phyloP scores from a whole-genome alignment of 2,329 filamentous ascomycete species.

The Xylariaceae sp. region DNA sequence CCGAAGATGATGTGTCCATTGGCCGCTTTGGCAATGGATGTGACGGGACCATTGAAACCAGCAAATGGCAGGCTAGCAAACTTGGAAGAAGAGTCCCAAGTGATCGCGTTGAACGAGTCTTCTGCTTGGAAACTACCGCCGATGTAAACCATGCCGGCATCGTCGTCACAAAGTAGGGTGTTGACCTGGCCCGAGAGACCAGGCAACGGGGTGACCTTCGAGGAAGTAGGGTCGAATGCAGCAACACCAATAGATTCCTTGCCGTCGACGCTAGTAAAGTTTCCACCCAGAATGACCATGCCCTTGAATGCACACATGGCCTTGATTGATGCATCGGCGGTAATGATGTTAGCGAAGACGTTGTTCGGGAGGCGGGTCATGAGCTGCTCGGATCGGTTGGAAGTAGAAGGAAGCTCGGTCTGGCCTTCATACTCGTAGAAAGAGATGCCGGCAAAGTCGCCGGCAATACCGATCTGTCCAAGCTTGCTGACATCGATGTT shows the following conservation, averaged over 20 bases:
- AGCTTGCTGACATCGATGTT: conserved; percentile 74
- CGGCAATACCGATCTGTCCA: conserved; percentile 77
- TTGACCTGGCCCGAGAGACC: conserved; percentile 80
- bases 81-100: conserved; percentile 63
- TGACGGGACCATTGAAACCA: conserved; percentile 90
- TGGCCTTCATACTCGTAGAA: conserved; percentile 83
- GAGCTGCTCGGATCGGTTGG: conserved; percentile 76
- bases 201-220: conserved; percentile 64
- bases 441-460: conserved; percentile 88
- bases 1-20: conserved; percentile 89
- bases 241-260: conserved; percentile 73
- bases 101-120: conserved; percentile 85
- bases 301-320: conserved; percentile 78
- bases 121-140: conserved; percentile 77
- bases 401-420: conserved; percentile 58
- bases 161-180: conserved; percentile 74
- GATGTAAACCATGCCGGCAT: conserved; percentile 76
- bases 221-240: conserved; percentile 69
- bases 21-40: conserved; percentile 72
- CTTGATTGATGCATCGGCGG: conserved; percentile 77
- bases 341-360: conserved; percentile 66
- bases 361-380: conserved; percentile 81
- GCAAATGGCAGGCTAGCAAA: conserved; percentile 84
- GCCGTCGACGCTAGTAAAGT: conserved; percentile 86
- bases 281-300: conserved; percentile 78